These are phyloP conservation scores for Urtica urens DNA, from an alignment of 306 rosid species.

Conservation along the genomic window DNA sequence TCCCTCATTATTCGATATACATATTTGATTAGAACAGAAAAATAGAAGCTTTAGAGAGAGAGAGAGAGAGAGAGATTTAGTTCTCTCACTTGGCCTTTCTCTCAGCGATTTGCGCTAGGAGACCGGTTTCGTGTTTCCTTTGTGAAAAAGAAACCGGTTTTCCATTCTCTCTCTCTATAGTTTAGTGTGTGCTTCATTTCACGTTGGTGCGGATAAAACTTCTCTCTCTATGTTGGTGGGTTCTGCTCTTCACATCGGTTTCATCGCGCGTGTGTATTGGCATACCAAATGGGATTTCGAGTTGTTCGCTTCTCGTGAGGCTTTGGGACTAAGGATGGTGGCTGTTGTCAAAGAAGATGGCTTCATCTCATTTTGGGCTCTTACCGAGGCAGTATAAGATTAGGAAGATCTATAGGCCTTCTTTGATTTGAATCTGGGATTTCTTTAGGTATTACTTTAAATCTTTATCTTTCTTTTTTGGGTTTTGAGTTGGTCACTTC, in stretches of 20 bases:
- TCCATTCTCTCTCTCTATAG: too few relatives aligned
- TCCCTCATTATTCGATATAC: too few relatives aligned
- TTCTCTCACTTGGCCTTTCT: background rate
- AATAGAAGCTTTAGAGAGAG: too few relatives aligned
- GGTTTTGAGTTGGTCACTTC: conserved; percentile 39
- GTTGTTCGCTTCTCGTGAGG: background rate
- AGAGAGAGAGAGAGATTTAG: too few relatives aligned
- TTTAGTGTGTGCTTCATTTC: too few relatives aligned
- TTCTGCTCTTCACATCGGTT: background rate
- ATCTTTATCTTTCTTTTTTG: conserved; percentile 1
- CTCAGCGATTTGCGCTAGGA: conserved; percentile 8
- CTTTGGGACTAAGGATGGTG: conserved; percentile 28
- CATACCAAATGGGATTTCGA: conserved; percentile 7
- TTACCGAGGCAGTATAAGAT: conserved; percentile 20
- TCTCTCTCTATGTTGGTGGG: too few relatives aligned
- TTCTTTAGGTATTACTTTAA: conserved; percentile 5
- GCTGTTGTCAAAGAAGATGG: conserved; percentile 19
- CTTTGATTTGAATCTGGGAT: conserved; percentile 30
- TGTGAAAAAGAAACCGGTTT: too few relatives aligned
- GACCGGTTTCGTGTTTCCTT: conserved; percentile 6
- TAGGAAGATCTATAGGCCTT: conserved; percentile 55
- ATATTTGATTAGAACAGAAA: too few relatives aligned
- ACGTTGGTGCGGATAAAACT: too few relatives aligned
- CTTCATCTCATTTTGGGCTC: background rate
- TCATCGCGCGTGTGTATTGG: conserved; percentile 1